Evolutionary conservation across 148 eudicot species (phyloP), one percentile per base, ranked within the genome.

Genomic region (Beta vulgaris): DNA sequence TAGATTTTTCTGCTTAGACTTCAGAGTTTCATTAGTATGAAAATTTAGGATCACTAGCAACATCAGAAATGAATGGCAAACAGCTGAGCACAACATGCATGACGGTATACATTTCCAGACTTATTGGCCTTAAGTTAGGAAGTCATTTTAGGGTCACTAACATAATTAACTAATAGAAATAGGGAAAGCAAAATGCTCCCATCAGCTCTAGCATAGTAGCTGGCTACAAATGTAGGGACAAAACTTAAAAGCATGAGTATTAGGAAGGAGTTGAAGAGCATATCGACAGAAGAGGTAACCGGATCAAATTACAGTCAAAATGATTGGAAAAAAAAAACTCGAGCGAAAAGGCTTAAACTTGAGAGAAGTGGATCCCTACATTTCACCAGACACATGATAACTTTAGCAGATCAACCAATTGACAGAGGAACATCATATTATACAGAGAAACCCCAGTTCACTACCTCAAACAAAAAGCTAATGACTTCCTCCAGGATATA

Each of bases 201-300:
- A 53, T 32, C 40, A 34, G 61, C 73, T 53, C 35, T 26, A 23
- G 43, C 21, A 71, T 26, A 51, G n/a, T 23, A 29, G 26, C 23
- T 69, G 6, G 35, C 46, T 31, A 34, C 6, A 29, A 40, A 35
- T 36, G 25, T 44, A 16, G 29, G 18, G 9, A 72, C 16, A 34
- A 32, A 12, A 16, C 43, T 8, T 16, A 39, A 26, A 71, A 37
- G 53, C 35, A 53, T 18, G 46, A 65, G 29, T 12, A 44, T 26
- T 1, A 48, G 36, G 18, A 74, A 37, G 48, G 11, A 74, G 46
- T 6, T 21, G 75, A 43, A 79, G 68, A 65, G 62, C 76, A 91
- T 91, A 68, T n/a, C n/a, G n/a, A n/a, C n/a, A n/a, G n/a, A n/a
- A n/a, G n/a, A n/a, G n/a, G n/a, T n/a, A n/a, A n/a, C n/a, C n/a